phyloP scores from a whole-genome alignment of 805 yeast species.

The Grigorovia humatica region DNA sequence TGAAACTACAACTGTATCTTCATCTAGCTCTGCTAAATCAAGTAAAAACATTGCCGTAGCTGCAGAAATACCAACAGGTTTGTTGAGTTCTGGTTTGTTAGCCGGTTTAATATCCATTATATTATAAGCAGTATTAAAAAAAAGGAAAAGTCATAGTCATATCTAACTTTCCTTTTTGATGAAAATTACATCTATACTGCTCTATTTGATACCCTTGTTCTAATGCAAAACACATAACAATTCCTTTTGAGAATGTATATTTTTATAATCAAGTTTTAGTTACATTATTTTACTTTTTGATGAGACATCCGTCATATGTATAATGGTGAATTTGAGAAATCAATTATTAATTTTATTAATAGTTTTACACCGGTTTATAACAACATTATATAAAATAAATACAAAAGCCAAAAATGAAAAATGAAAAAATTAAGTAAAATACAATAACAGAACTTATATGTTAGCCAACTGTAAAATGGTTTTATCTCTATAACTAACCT shows the following conservation, averaged over 20 bases:
- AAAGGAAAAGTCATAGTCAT: neutral
- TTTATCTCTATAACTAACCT: neutral
- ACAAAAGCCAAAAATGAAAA: neutral
- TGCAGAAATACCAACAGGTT: slow-evolving; percentile 3
- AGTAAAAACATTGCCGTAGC: slow-evolving; percentile 20
- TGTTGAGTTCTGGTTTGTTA: slow-evolving; percentile 15
- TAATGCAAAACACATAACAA: too few species aligned
- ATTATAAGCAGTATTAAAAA: slow-evolving; percentile 16
- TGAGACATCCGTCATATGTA: too few species aligned
- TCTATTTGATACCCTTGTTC: too few species aligned
- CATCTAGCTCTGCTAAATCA: slow-evolving; percentile 10
- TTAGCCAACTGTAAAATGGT: neutral
- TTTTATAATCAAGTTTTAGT: too few species aligned
- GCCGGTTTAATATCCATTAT: slow-evolving; percentile 32
- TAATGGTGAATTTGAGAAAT: too few species aligned
- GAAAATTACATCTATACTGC: too few species aligned
- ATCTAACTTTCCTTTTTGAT: neutral
- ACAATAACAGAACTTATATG: too few species aligned
- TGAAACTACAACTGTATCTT: slow-evolving; percentile 5
- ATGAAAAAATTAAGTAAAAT: neutral
- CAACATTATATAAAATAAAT: neutral
- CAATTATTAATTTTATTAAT: too few species aligned
- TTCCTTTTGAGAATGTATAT: too few species aligned
- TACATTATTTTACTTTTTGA: too few species aligned
- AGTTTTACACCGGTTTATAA: too few species aligned